Evolutionary conservation across 371 early-diverging fungal genomes (phyloP), one percentile per base, ranked within the genome.

Genomic region (Apophysomyces trapeziformis): DNA sequence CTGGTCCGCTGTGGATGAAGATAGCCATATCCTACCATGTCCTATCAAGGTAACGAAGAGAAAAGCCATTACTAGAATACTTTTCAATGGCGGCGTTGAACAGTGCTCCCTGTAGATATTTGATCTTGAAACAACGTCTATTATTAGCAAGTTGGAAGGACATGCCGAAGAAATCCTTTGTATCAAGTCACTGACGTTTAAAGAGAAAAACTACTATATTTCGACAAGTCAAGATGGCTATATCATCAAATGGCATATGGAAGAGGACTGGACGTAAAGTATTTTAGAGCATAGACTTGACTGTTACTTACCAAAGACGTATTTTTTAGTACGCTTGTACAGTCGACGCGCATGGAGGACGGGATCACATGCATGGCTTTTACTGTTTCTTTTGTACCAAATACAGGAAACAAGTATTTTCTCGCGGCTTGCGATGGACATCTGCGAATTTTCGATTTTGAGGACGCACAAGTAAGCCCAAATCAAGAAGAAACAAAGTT

Each of bases 191-290:
- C 80, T 94, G 0, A 70, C 76, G 16, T 95, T 88, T 67, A 87
- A 89, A 60, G 92, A 88, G n/a, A 85, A 90, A 38, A 85, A 90
- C 65, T 96, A 95, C 70, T 85, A 82, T 62, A 74, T 96, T 4
- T 89, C 94, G 0, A 92, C 94, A 0, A 94, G 96, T 72, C 96
- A 96, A 73, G 97, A 96, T 75, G 97, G 97, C 4, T 92, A 92
- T 66, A 91, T 96, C 61, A 85, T 87, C 63, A 92, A 89, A 71
- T 96, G 96, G 96, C 84, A 90, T 38, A 88, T 95, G 88, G 82
- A 71, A 18, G 70, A 78, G 4, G 88, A 91, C 74, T 95, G 94
- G 95, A 79, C 73, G 87, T 86, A 76, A 60, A 64, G 21, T 8
- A 18, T 26, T 11, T 38, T 32, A 6, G 4, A 50, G 32, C 58